phyloP scores from a whole-genome alignment of 345 rosid species.

The Durio zibethinus region DNA sequence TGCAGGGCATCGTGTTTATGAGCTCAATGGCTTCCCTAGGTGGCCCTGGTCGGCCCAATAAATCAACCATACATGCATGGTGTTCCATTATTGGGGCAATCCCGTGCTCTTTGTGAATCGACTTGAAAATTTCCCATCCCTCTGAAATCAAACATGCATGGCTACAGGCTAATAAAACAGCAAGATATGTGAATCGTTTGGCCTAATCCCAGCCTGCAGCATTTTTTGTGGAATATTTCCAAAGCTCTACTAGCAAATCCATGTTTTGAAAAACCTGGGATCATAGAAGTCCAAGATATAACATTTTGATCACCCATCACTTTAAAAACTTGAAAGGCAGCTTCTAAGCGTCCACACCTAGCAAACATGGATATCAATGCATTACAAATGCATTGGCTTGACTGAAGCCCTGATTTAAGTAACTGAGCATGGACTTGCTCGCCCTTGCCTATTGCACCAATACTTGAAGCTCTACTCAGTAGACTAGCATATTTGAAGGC shows the following conservation, averaged over 20 bases:
- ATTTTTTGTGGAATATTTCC: slow-evolving; percentile 50
- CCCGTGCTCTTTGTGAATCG: slow-evolving; percentile 54
- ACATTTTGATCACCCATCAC: slow-evolving; percentile 46
- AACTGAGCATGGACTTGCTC: slow-evolving; percentile 62
- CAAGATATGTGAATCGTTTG: slow-evolving; percentile 65
- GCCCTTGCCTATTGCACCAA: slow-evolving; percentile 60
- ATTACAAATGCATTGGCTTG: slow-evolving; percentile 41
- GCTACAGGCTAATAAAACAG: slow-evolving; percentile 70
- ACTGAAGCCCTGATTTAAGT: slow-evolving; percentile 47
- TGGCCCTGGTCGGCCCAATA: slow-evolving; percentile 56
- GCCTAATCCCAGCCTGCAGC: slow-evolving; percentile 43
- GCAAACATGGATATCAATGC: slow-evolving; percentile 79
- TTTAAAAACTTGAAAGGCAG: slow-evolving; percentile 54
- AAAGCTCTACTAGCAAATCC: slow-evolving; percentile 58
- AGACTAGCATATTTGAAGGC: slow-evolving; percentile 68
- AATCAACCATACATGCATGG: slow-evolving; percentile 81
- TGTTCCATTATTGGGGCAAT: slow-evolving; percentile 70
- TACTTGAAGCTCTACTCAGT: slow-evolving; percentile 57
- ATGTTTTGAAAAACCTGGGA: slow-evolving; percentile 72
- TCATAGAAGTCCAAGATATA: slow-evolving; percentile 74
- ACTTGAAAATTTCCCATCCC: slow-evolving; percentile 60
- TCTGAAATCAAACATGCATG: slow-evolving; percentile 66
- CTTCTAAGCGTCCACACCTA: slow-evolving; percentile 58
- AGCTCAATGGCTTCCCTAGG: slow-evolving; percentile 55
- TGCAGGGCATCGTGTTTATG: slow-evolving; percentile 53